phyloP scores from a whole-genome alignment of 805 yeast genomes.

The Pichia rugopelliculosa region DNA sequence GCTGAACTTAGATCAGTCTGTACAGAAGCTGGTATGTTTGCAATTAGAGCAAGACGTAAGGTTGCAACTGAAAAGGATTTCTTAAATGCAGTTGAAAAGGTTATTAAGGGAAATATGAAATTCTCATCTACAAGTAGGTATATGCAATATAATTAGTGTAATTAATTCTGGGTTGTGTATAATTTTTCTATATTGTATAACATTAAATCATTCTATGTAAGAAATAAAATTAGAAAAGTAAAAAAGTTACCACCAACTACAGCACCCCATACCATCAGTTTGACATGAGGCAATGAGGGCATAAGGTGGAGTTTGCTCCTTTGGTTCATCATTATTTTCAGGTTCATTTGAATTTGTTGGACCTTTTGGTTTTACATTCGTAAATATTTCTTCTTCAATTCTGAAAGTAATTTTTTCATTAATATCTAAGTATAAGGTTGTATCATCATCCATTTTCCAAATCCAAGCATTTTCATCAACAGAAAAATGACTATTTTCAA shows the following conservation, averaged over 20 bases:
- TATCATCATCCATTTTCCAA: slow-evolving; percentile 71
- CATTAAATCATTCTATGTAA: not conserved
- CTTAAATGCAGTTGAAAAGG: slow-evolving; percentile 96
- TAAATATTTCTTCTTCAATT: slow-evolving; percentile 82
- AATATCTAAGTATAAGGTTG: slow-evolving; percentile 74
- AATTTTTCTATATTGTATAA: not conserved
- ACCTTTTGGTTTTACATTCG: slow-evolving; percentile 72
- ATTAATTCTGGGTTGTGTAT: not conserved
- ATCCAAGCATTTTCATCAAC: slow-evolving; percentile 90
- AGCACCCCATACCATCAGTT: slow-evolving; percentile 93
- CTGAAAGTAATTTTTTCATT: slow-evolving; percentile 90
- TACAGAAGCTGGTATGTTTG: slow-evolving; percentile 99
- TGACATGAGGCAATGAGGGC: slow-evolving; percentile 86
- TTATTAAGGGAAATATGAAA: slow-evolving; percentile 96
- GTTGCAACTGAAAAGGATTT: slow-evolving; percentile 98
- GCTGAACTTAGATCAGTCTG: slow-evolving; percentile 98
- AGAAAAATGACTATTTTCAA: slow-evolving; percentile 42
- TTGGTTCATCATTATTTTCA: slow-evolving; percentile 28
- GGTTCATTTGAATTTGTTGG: slow-evolving; percentile 32
- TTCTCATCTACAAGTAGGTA: slow-evolving; percentile 95
- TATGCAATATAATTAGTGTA: slow-evolving; percentile 88
- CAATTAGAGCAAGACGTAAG: slow-evolving; percentile 95
- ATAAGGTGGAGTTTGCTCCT: slow-evolving; percentile 63
- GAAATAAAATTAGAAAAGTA: not conserved
- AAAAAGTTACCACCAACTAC: slow-evolving; percentile 82